phyloP scores from a whole-genome alignment of 1,139 yeast species.

The Saccharomyces pastorianus region DNA sequence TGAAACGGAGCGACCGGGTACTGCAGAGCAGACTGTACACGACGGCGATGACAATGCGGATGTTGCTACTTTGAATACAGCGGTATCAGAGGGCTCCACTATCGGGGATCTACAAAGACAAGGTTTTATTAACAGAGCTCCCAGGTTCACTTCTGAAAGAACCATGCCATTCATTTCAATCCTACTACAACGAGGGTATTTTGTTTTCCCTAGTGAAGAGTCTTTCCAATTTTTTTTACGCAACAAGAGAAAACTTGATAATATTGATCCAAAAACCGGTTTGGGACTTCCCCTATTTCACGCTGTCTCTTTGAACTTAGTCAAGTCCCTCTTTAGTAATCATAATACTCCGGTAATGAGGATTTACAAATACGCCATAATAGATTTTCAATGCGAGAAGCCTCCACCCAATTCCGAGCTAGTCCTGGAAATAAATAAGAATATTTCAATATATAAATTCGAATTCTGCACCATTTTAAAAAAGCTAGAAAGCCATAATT shows the following conservation, averaged over 20 bases:
- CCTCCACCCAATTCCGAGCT: slow-evolving; percentile 11
- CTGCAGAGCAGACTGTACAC: background rate
- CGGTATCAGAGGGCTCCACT: slow-evolving; percentile 20
- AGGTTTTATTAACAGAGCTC: slow-evolving; percentile 26
- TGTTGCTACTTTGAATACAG: slow-evolving; percentile 16
- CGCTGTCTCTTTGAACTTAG: slow-evolving; percentile 23
- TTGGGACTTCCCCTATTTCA: slow-evolving; percentile 33
- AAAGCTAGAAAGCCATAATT: slow-evolving; percentile 9
- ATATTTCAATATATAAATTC: slow-evolving; percentile 13
- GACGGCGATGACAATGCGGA: slow-evolving; percentile 10
- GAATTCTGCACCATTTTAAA: slow-evolving; percentile 21
- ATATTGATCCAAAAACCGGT: slow-evolving; percentile 13
- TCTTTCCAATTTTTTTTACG: slow-evolving; percentile 24
- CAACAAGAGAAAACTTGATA: slow-evolving; percentile 26
- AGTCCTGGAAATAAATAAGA: slow-evolving; percentile 8
- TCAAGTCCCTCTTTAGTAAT: slow-evolving; percentile 26
- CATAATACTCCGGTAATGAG: slow-evolving; percentile 26
- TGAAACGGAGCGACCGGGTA: no score
- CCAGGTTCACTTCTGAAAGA: slow-evolving; percentile 20
- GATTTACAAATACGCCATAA: slow-evolving; percentile 26
- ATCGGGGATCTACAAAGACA: slow-evolving; percentile 24
- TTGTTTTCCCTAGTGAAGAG: slow-evolving; percentile 30
- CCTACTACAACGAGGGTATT: slow-evolving; percentile 27
- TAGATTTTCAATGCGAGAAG: slow-evolving; percentile 10
- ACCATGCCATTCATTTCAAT: slow-evolving; percentile 30